A percentile compares a stretch with the other conserved stretches of the same genome.
These are phyloP conservation scores for Drechslerella dactyloides DNA, from an alignment of 2,329 filamentous ascomycete species.

Conservation along the genomic window DNA sequence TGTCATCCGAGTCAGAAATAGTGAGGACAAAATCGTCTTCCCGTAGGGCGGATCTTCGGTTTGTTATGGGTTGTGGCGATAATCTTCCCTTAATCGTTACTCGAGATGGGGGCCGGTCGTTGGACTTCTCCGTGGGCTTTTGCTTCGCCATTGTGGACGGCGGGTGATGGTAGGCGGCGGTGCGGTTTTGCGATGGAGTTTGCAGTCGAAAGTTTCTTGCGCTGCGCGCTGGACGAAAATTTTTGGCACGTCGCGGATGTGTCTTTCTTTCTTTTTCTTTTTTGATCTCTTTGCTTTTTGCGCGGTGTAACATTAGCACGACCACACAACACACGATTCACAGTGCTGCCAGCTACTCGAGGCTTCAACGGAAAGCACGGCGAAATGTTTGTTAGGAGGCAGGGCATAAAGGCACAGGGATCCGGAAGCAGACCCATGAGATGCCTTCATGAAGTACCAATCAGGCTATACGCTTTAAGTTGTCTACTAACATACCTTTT, in stretches of 20 bases:
- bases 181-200: not conserved
- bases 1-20: conserved; percentile 66
- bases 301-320: conserved; percentile 30
- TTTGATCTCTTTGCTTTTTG: conserved; percentile 24
- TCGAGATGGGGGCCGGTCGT: conserved; percentile 18
- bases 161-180: not conserved
- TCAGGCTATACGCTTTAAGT: too few relatives aligned
- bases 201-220: conserved; percentile 4
- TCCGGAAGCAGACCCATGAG: too few relatives aligned
- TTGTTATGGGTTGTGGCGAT: conserved; percentile 35
- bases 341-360: not conserved
- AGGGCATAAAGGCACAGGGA: too few relatives aligned
- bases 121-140: conserved; percentile 19
- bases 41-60: conserved; percentile 1
- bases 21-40: conserved; percentile 68
- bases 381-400: too few relatives aligned
- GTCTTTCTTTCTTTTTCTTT: conserved; percentile 21
- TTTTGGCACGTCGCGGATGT: conserved; percentile 9
- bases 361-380: too few relatives aligned
- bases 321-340: conserved; percentile 25
- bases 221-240: conserved; percentile 23
- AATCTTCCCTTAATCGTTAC: conserved; percentile 42
- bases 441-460: too few relatives aligned
- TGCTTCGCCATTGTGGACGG: conserved; percentile 36
- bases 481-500: too few relatives aligned